Conservation (phyloP, 1,284 basidiomycete genomes). For the Stygiomarasmius scandens region DNA sequence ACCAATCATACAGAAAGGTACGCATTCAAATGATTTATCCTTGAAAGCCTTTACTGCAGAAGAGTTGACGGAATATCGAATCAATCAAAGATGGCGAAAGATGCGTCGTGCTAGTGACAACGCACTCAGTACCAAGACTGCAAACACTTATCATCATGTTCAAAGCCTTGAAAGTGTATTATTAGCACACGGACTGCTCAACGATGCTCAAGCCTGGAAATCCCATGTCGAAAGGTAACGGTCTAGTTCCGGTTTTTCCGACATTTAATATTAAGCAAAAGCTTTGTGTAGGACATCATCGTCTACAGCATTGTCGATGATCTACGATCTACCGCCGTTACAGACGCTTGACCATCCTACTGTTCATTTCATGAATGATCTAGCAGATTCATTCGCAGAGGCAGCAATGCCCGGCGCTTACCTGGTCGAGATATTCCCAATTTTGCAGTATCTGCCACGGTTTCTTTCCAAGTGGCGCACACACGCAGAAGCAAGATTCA, state of each 20-base stretch:
- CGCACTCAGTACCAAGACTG: constrained; percentile 4
- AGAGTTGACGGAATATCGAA: too few relatives aligned
- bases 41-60: too few relatives aligned
- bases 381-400: not conserved
- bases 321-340: not conserved
- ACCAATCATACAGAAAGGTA: too few relatives aligned
- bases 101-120: constrained; percentile 14
- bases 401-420: not conserved
- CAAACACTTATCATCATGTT: constrained; percentile 1
- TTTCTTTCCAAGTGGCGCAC: constrained; percentile 1
- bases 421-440: not conserved
- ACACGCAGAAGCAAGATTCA: not conserved
- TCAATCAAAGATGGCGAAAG: constrained; percentile 7
- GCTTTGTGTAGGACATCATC: not conserved
- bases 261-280: too few relatives aligned
- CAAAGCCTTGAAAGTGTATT: constrained; percentile 2
- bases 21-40: too few relatives aligned
- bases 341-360: not conserved
- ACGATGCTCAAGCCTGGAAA: not conserved
- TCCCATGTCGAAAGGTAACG: not conserved
- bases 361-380: not conserved
- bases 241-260: too few relatives aligned
- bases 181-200: not conserved
- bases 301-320: not conserved
- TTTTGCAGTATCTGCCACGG: constrained; percentile 1